Evolutionary conservation across 176 grass and related monocot genomes (phyloP).

Genomic region (Triticum monococcum): DNA sequence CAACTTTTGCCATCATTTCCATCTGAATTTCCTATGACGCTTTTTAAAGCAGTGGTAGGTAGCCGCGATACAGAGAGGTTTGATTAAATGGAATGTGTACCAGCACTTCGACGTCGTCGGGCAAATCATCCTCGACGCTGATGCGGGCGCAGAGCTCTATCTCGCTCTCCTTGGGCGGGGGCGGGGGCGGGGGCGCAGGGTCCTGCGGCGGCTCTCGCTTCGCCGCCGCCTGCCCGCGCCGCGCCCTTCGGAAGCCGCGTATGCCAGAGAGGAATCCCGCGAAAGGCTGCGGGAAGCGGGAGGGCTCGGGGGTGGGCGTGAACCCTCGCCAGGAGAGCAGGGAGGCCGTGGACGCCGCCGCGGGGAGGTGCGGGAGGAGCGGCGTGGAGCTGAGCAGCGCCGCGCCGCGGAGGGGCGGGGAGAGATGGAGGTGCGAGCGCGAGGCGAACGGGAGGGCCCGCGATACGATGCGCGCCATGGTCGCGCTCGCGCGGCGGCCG

Average conservation of each 20-base stretch:
- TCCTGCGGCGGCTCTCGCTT: conserved; percentile 47
- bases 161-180: conserved; percentile 70
- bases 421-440: conserved; percentile 32
- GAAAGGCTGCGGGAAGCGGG: conserved; percentile 22
- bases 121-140: conserved; percentile 59
- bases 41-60: neutral
- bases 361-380: neutral
- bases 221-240: conserved; percentile 47
- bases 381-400: conserved; percentile 21
- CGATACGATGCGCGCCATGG: conserved; percentile 78
- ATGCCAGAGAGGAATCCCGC: conserved; percentile 46
- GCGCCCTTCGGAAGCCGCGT: conserved; percentile 56
- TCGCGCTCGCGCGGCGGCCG: conserved; percentile 12
- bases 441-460: conserved; percentile 66
- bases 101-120: conserved; percentile 86
- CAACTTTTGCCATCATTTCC: neutral
- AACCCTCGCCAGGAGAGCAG: conserved; percentile 40
- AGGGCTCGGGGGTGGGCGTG: conserved; percentile 35
- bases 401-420: conserved; percentile 4
- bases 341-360: conserved; percentile 21
- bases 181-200: conserved; percentile 24
- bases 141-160: conserved; percentile 79
- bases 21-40: neutral
- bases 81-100: conserved; percentile 30
- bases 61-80: neutral